Evolutionary conservation across 148 eudicot genomes (phyloP), one percentile per base, ranked within the genome.

Genomic region (Rhododendron kiyosumense): DNA sequence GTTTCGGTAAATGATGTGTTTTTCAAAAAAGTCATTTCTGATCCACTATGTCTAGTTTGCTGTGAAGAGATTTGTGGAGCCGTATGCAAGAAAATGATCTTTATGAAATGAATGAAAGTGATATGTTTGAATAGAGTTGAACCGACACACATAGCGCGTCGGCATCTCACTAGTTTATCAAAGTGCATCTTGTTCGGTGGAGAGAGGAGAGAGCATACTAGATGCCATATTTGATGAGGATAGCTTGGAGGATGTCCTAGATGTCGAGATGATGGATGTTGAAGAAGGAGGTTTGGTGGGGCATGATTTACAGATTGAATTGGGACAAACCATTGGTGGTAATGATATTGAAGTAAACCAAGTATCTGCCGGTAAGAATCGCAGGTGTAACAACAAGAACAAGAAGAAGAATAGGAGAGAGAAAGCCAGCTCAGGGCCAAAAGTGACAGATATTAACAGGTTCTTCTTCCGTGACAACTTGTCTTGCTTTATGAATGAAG

Each of bases 261-360:
- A 95, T 91, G 92, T 88, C 77, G 94, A 94, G 76, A 94, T 94
- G 99, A 84, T 93, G 89, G 99, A 94, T 87, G 85, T 94, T 1
- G 96, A 96, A 89, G 98, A 94, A 85, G 98, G 95, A 49, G 98
- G 91, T 89, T 81, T 95, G 73, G 87, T 90, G 54, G 95, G 89
- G 69, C 84, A 85, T 82, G 65, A 59, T 22, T 59, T 22, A 59
- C 65, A 59, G 24, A 20, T 22, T 59, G 26, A 59, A 59, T 18
- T 59, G 63, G 65, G 65, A 20, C 9, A 20, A 20, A 22, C 65
- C 65, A 22, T 59, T 59, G 65, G 65, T 59, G 65, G 26, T 59
- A 22, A 59, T 59, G 65, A 59, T 22, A 22, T 18, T 20, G n/a
- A n/a, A 59, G 65, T 20, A 20, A 59, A 22, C 65, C 65, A 59